Evolutionary conservation across 176 grass and related monocot species (phyloP), one percentile per base, ranked within the genome.

Genomic region (Bothriochloa decipiens): DNA sequence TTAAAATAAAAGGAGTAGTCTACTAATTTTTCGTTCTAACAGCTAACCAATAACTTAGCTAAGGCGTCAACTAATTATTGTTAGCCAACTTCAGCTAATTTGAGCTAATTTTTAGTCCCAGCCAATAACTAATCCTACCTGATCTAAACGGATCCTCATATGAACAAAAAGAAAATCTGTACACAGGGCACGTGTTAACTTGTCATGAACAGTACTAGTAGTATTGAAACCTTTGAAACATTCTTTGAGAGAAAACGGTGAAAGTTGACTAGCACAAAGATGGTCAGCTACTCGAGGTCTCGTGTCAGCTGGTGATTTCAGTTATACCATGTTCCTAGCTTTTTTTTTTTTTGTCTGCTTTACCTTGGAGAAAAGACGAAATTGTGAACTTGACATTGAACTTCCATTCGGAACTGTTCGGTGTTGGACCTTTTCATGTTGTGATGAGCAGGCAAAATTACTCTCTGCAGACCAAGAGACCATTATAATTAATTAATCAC

Each of bases 381-480:
- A 58, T n/a, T 58, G 10, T n/a, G 8, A n/a, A n/a, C 20, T 62
- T 10, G 53, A 37, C 16, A 13, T 26, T 40, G 36, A 25, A 16
- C 20, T 1, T 3, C 22, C 55, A 42, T 78, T 63, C 13, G 63
- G 16, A 41, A 42, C 37, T 63, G 58, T 29, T 64, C 39, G 8
- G 40, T 46, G 63, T n/a, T 13, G 77, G 77, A 47, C 77, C 28
- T 49, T 28, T 47, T 79, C 41, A 47, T n/a, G 41, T 46, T 26
- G 40, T 10, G 26, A 0, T 22, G 60, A 11, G 33, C 37, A 45
- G 25, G 77, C 15, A 46, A 49, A 65, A 14, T 29, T 33, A n/a
- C 25, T 17, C 60, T 22, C 8, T 1, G 18, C 25, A 77, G 74
- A 65, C 41, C 8, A 42, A 4, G 4, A 36, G 29, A 32, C 29